Conservation (phyloP, 2,329 filamentous ascomycete species). For the Periconia macrospinosa region DNA sequence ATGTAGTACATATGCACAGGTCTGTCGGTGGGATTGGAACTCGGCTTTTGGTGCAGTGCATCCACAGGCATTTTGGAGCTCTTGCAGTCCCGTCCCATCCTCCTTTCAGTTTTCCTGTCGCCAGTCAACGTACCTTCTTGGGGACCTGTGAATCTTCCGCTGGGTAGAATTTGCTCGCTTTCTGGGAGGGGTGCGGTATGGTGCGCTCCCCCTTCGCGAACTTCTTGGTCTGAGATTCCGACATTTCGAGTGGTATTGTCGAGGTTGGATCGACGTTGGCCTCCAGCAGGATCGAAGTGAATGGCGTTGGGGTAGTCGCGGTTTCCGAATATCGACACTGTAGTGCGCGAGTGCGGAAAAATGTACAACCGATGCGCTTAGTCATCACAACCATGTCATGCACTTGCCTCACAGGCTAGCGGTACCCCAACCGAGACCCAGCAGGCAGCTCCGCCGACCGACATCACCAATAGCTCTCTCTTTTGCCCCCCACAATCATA, state of each 20-base stretch:
- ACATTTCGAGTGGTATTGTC: conserved; percentile 62
- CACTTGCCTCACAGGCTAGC: background rate
- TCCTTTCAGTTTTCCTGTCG: conserved; percentile 14
- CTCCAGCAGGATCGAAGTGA: conserved; percentile 9
- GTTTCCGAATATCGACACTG: background rate
- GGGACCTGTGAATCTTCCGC: conserved; percentile 85
- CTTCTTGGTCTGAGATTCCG: conserved; percentile 75
- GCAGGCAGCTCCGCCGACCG: conserved; percentile 19
- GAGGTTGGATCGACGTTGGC: conserved; percentile 23
- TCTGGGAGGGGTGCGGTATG: conserved; percentile 83
- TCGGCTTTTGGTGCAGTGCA: conserved; percentile 4
- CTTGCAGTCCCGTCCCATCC: conserved; percentile 10
- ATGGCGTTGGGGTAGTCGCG: background rate
- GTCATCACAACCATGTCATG: too few species aligned
- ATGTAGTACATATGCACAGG: conserved; percentile 4
- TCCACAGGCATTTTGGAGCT: conserved; percentile 5
- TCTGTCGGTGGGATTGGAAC: background rate
- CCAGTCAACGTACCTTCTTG: conserved; percentile 81
- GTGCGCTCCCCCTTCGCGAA: conserved; percentile 96
- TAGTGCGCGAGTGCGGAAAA: background rate
- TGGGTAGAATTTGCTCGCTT: conserved; percentile 99
- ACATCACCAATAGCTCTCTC: conserved; percentile 8
- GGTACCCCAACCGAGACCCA: conserved; percentile 2
- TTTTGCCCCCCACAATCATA: conserved; percentile 11
- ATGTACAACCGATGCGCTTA: conserved; percentile 3